phyloP scores from a whole-genome alignment of 805 yeast species.

The Candida schatavii region DNA sequence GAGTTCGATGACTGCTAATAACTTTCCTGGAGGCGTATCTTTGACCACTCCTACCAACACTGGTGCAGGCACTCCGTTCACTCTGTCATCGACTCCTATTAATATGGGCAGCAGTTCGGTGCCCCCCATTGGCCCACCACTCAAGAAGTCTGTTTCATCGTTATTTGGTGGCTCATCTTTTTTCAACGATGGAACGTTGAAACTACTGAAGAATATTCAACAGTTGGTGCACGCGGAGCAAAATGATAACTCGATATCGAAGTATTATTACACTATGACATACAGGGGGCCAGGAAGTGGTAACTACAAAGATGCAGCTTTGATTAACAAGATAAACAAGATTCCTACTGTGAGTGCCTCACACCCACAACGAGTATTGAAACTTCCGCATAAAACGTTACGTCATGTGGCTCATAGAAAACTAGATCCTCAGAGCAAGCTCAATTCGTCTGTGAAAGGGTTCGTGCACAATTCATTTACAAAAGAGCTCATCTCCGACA shows the following conservation, averaged over 20 bases:
- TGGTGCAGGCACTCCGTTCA: background rate
- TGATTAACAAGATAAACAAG: constrained; percentile 37
- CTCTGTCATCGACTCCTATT: constrained; percentile 5
- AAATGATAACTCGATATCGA: constrained; percentile 32
- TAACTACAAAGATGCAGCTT: constrained; percentile 42
- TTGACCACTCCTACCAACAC: background rate
- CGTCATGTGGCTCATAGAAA: constrained; percentile 15
- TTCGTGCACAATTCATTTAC: constrained; percentile 33
- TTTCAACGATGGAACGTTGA: constrained; percentile 21
- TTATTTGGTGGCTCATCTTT: constrained; percentile 17
- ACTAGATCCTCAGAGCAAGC: constrained; percentile 8
- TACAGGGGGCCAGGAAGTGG: constrained; percentile 47
- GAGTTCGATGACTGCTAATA: constrained; percentile 8
- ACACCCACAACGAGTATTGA: constrained; percentile 6
- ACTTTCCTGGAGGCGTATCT: background rate
- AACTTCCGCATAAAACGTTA: constrained; percentile 16
- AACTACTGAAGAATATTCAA: constrained; percentile 32
- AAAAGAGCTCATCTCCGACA: constrained; percentile 27
- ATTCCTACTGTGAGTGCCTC: constrained; percentile 21
- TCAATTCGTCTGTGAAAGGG: constrained; percentile 33
- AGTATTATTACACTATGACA: constrained; percentile 38
- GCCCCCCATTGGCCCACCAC: background rate
- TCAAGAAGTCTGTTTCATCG: constrained; percentile 15
- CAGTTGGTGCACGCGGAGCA: constrained; percentile 33
- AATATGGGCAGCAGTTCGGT: background rate